Conservation (phyloP, 805 yeast species). For the Lipomyces kockii region DNA sequence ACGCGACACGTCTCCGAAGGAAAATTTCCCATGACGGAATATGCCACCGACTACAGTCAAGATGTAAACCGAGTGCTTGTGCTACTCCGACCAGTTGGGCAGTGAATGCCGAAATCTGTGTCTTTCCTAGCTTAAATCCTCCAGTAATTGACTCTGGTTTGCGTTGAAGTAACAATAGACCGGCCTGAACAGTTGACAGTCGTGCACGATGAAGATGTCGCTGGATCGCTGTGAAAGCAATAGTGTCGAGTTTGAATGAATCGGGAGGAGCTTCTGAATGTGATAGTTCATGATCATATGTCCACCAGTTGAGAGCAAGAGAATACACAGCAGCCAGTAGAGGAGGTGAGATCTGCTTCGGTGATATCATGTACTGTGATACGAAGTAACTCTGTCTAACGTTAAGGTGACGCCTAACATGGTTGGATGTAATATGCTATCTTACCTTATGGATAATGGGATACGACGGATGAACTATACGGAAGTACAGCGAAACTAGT, state of each 20-base stretch:
- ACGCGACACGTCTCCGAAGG: slow-evolving; percentile 40
- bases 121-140: slow-evolving; percentile 26
- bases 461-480: slow-evolving; percentile 40
- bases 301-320: slow-evolving; percentile 41
- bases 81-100: slow-evolving; percentile 40
- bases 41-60: slow-evolving; percentile 40
- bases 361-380: slow-evolving; percentile 30
- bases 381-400: slow-evolving; percentile 28
- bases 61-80: slow-evolving; percentile 39
- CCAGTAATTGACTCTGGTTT: slow-evolving; percentile 29
- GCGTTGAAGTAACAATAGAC: slow-evolving; percentile 44
- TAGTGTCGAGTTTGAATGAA: slow-evolving; percentile 28
- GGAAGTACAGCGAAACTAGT: slow-evolving; percentile 38
- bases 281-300: slow-evolving; percentile 37
- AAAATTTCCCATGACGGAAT: slow-evolving; percentile 43
- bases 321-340: slow-evolving; percentile 40
- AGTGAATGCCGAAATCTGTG: slow-evolving; percentile 38
- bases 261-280: slow-evolving; percentile 35
- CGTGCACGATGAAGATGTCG: slow-evolving; percentile 42
- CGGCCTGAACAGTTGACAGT: slow-evolving; percentile 48
- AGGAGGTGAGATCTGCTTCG: slow-evolving; percentile 37
- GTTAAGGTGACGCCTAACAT: background rate
- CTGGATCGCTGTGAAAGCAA: slow-evolving; percentile 36
- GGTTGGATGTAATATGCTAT: background rate
- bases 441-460: slow-evolving; percentile 40